Evolutionary conservation across 2,329 filamentous ascomycete genomes (phyloP), one percentile per base, ranked within the genome.

Genomic region (Ophiostoma angusticollis): DNA sequence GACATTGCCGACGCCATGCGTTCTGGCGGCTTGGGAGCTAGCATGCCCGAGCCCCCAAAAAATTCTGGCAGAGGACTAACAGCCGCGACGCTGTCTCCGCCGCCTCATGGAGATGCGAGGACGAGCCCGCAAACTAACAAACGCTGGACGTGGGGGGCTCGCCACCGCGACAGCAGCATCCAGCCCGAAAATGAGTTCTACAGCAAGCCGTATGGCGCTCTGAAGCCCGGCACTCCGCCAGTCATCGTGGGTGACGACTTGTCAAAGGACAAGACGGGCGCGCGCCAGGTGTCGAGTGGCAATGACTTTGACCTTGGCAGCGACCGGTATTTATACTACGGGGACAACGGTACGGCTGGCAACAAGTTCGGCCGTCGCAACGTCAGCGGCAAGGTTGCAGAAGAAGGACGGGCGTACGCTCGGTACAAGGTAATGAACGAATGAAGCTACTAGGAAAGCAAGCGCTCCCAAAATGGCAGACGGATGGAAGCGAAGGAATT

Each of bases 301-400:
- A 74, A 71, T 42, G 74, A 79, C 50, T 71, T 64, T 40, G 60
- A 60, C 21, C 56, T 45, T 5, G 40, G 39, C 34, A 45, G 32
- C 37, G 43, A 44, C 38, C 43, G 41, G 9, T 40, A 46, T 32
- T 22, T 39, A 14, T 36, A 56, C 40, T 45, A 54, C 24, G 39
- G 37, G 18, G 35, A 39, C n/a, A 33, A 33, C 36, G 31, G n/a
- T 5, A 21, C 27, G 14, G 5, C 4, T 25, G 16, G 28, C 19
- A 41, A 41, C 19, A 51, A 52, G 1, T 61, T 61, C 37, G 61
- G 58, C 14, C 61, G 70, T 33, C 61, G 79, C 32, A 75, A 80
- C 44, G 79, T 84, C 3, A 85, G 80, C 52, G 82, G 81, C 1
- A 84, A 81, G 62, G 58, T 77, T 40, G 80, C 70, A 0, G 81